These are phyloP conservation scores for Ilyonectria destructans DNA, from an alignment of 2,329 filamentous ascomycete species.

Conservation along the genomic window DNA sequence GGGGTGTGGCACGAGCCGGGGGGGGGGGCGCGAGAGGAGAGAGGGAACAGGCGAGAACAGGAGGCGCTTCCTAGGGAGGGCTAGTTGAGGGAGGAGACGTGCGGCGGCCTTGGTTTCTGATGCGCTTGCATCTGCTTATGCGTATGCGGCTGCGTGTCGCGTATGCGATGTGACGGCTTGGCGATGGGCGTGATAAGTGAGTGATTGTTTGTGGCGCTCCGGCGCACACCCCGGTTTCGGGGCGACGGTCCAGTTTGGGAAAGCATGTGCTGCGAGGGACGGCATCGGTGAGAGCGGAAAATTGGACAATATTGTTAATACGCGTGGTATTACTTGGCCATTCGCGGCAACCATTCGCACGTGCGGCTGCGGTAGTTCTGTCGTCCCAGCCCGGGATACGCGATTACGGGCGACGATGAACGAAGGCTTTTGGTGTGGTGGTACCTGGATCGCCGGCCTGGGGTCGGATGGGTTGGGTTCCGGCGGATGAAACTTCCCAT, in stretches of 20 bases:
- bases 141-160: conserved; percentile 13
- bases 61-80: not conserved
- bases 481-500: not conserved
- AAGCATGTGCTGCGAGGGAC: not conserved
- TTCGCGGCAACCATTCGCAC: too few relatives aligned
- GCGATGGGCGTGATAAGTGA: conserved; percentile 36
- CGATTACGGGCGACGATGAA: too few relatives aligned
- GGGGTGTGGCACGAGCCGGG: not conserved
- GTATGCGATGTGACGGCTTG: conserved; percentile 37
- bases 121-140: not conserved
- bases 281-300: not conserved
- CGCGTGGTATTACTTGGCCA: too few relatives aligned
- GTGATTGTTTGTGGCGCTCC: not conserved
- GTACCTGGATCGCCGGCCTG: not conserved
- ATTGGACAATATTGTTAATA: too few relatives aligned
- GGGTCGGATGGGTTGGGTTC: not conserved
- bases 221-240: not conserved
- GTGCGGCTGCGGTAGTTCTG: too few relatives aligned
- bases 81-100: not conserved
- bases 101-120: not conserved
- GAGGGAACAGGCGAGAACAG: not conserved
- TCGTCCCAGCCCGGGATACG: too few relatives aligned
- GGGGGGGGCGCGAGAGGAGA: not conserved
- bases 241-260: conserved; percentile 2
- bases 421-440: too few relatives aligned